These are phyloP conservation scores for Wickerhamiella kurtzmanii DNA, from an alignment of 805 yeast genomes.

Conservation along the genomic window DNA sequence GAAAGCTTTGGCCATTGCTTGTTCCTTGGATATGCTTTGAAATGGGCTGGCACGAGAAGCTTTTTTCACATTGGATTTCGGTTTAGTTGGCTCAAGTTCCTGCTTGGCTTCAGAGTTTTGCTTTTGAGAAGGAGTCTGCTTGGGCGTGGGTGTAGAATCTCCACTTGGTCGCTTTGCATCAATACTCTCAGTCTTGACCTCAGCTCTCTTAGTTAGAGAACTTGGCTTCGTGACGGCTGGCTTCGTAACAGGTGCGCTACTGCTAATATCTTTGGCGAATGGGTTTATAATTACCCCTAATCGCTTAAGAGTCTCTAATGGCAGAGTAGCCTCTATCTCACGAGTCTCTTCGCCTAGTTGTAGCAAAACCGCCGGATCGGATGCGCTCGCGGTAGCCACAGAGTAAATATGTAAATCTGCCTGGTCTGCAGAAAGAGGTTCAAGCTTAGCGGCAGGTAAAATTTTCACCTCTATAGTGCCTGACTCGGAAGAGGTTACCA, in stretches of 20 bases:
- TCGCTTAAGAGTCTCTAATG: neutral
- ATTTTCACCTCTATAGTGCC: neutral
- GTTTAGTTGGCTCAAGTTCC: neutral
- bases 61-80: neutral
- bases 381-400: slow-evolving; percentile 6
- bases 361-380: slow-evolving; percentile 6
- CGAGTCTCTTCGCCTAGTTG: slow-evolving; percentile 1
- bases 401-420: slow-evolving; percentile 3
- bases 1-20: slow-evolving; percentile 4
- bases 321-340: slow-evolving; percentile 1
- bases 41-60: neutral
- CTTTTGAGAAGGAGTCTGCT: neutral
- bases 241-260: neutral
- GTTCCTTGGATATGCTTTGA: slow-evolving; percentile 1
- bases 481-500: neutral
- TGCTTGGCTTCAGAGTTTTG: neutral
- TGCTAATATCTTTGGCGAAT: neutral
- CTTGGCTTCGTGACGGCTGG: neutral
- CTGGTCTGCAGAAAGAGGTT: neutral
- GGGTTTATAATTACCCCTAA: slow-evolving; percentile 9
- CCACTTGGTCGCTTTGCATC: neutral
- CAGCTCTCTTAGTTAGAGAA: neutral
- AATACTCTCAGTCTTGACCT: no score
- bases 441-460: neutral
- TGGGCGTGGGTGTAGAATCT: neutral